phyloP scores from a whole-genome alignment of 2,329 filamentous ascomycete species.

The Penicillium vulpinum region DNA sequence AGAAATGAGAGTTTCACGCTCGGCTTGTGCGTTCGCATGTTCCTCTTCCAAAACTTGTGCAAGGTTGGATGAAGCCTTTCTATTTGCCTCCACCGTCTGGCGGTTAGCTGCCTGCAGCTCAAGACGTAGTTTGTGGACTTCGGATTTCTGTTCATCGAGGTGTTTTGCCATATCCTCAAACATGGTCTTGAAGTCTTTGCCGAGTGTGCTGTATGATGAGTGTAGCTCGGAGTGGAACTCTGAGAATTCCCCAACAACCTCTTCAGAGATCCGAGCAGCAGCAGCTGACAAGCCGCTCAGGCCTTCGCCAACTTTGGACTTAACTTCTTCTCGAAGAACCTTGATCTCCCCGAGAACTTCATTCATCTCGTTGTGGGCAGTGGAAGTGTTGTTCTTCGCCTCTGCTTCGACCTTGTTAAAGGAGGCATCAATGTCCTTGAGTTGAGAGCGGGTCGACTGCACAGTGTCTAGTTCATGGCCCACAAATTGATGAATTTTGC shows the following conservation, averaged over 20 bases:
- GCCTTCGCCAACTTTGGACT: constrained; percentile 79
- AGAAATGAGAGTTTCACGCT: constrained; percentile 70
- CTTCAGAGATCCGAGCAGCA: constrained; percentile 83
- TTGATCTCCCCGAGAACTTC: constrained; percentile 90
- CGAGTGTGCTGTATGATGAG: constrained; percentile 77
- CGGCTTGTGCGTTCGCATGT: constrained; percentile 67
- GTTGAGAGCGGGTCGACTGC: constrained; percentile 66
- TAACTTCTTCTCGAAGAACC: constrained; percentile 82
- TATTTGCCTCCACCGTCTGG: constrained; percentile 67
- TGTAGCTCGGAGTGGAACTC: constrained; percentile 83
- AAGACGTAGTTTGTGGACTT: constrained; percentile 70
- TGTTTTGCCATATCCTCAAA: constrained; percentile 80
- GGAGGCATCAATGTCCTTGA: constrained; percentile 66
- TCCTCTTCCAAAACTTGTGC: constrained; percentile 74
- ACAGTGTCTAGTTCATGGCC: constrained; percentile 71
- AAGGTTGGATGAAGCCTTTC: constrained; percentile 64
- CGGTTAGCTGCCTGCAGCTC: constrained; percentile 72
- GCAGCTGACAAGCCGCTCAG: constrained; percentile 79
- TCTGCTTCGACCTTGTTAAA: constrained; percentile 69
- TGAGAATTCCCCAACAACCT: constrained; percentile 81
- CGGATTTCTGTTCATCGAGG: constrained; percentile 71
- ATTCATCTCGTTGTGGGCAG: constrained; percentile 82
- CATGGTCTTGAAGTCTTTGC: constrained; percentile 79
- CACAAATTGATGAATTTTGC: constrained; percentile 75
- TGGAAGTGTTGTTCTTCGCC: constrained; percentile 53